Base-by-base conservation (phyloP, 768 basidiomycete species). In the Mycena chlorophos region DNA sequence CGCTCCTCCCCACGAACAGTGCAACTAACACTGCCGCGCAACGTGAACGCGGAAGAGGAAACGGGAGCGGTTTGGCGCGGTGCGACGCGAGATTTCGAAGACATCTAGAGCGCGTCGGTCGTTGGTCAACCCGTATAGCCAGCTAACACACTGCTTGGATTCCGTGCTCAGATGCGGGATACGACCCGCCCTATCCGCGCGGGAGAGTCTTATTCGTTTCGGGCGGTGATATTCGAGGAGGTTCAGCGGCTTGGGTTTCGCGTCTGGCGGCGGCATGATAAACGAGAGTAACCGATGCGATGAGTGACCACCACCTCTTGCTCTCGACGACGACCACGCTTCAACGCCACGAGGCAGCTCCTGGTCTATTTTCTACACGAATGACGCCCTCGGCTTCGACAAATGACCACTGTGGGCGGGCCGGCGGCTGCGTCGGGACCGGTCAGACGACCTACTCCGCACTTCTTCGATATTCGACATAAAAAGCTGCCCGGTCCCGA, bases 1-100 rank as follows among this genome's bases (percentile, higher is more conserved):
- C 93, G 27, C 78, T 77, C 5, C 93, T 75, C 0, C 94, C 94
- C 2, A 93, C 84, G 57, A 96, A 96, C 47, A 96, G 65, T 12
- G 91, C 89, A 1, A 94, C 87, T 10, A 93, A 78, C 1, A 93
- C 91, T 0, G 89, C 89, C 0, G 91, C 88, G 49, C 81, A 78
- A 48, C 79, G 71, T 5, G 82, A 78, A 14, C 83, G 77, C 0
- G 89, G 89, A 49, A 81, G 74, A 51, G 68, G 63, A 57, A 81
- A 52, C 53, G 61, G 64, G 6, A 64, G 67, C 51, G 74, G 76
- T 1, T 78, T 76, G 2, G 77, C 60, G 2, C 71, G 72, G 63
- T 87, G 84, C 3, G 73, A 61, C 0, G 76, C 77, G 4, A 87
- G 73, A 51, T 80, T 84, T 47, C 76, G 73, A n/a, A 88, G 68